Conservation (phyloP, 495 filamentous ascomycete species). For the Hypoxylon rickii region DNA sequence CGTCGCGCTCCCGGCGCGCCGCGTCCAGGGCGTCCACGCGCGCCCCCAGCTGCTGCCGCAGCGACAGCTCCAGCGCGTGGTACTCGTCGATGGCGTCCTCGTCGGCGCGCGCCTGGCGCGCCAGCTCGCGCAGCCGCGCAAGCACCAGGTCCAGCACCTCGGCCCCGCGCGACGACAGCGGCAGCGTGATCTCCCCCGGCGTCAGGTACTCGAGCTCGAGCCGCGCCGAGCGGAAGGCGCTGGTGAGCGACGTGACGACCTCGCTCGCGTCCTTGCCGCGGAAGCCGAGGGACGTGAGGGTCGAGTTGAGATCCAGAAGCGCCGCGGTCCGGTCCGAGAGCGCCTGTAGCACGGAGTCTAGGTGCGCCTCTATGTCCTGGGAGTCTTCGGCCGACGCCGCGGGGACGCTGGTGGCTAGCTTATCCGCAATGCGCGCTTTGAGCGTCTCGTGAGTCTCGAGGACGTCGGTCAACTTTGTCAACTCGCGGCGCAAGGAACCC, state of each 20-base stretch:
- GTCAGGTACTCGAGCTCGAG: constrained; percentile 68
- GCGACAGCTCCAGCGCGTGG: constrained; percentile 49
- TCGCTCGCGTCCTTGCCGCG: constrained; percentile 50
- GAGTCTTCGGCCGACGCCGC: neutral
- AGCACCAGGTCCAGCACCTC: constrained; percentile 53
- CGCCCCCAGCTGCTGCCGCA: constrained; percentile 54
- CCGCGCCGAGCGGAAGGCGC: constrained; percentile 65
- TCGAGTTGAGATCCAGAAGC: constrained; percentile 39
- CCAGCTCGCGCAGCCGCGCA: constrained; percentile 46
- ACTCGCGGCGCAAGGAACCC: constrained; percentile 44
- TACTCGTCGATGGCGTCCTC: constrained; percentile 64
- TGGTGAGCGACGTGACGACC: constrained; percentile 56
- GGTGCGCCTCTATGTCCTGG: constrained; percentile 42
- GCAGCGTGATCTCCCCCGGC: constrained; percentile 61
- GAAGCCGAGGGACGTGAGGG: constrained; percentile 61
- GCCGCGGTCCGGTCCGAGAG: constrained; percentile 48
- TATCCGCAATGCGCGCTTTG: constrained; percentile 38
- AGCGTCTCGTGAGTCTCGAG: constrained; percentile 45
- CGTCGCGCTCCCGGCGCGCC: constrained; percentile 9
- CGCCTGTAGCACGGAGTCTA: constrained; percentile 40
- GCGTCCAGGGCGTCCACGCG: constrained; percentile 48
- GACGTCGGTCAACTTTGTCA: constrained; percentile 43
- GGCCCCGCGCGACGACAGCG: constrained; percentile 49
- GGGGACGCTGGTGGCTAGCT: constrained; percentile 26
- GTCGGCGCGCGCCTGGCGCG: constrained; percentile 52